Base-by-base conservation (phyloP, 2,329 filamentous ascomycete genomes). In the Biscogniauxia mediterranea region DNA sequence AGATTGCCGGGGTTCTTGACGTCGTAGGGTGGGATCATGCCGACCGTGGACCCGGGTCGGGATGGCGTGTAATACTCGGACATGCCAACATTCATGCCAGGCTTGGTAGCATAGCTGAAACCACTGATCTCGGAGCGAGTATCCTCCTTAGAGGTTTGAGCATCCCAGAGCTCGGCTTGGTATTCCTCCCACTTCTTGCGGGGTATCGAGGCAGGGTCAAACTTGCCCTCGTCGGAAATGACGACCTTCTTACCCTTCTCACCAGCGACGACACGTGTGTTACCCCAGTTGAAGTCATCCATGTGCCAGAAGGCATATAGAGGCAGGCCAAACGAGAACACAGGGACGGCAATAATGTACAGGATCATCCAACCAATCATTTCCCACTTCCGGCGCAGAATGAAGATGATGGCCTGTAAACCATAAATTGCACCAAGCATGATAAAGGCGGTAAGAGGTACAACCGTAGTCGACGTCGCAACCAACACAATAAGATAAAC, bases 111-210 rank as follows among this genome's bases (percentile, higher is more conserved):
- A 74, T 98, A 99, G 59, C 91, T 96, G 80, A 92, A 91, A 61
- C 94, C 94, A n/a, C 93, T 97, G 57, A 94, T 80, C 76, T 97
- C 94, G 9, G 93, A 97, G 62, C 85, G 89, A 23, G 88, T 81
- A 73, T 99, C 95, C 66, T 88, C 86, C 70, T 90, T 89, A n/a
- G 91, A 82, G 6, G 86, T 96, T 78, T 96, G 92, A 1, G 91
- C 90, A 73, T 99, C 95, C 95, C 94, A 99, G 52, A 99, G 87
- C 82, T 98, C 95, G 65, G 90, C 90, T 77, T 99, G 95, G 76
- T 98, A 99, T 72, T 99, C 95, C 76, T 99, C 95, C 95, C 95
- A 99, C 83, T 91, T 95, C 88, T 98, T 99, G 79, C 92, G 91
- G 20, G 95, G 95, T 68, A 99, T 98, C 46, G 89, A 91, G 54